phyloP scores from a whole-genome alignment of 1,284 basidiomycete species.

The Filobasidium uniguttulatum region DNA sequence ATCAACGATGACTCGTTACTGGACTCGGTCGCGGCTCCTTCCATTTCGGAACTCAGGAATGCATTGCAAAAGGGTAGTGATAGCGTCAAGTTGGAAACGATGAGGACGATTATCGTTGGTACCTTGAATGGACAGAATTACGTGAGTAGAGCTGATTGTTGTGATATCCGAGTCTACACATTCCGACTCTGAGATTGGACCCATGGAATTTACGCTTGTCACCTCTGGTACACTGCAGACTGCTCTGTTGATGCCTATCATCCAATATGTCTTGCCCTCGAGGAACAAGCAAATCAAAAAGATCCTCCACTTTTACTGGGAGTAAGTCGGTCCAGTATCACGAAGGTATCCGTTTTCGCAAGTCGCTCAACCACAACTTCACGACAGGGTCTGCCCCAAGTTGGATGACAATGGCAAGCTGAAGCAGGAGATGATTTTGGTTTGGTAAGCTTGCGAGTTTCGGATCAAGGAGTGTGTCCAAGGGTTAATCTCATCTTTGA shows the following conservation, averaged over 20 bases:
- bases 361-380: neutral
- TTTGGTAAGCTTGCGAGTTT: slow-evolving; percentile 54
- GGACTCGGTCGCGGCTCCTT: slow-evolving; percentile 44
- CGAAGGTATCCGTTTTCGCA: neutral
- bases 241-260: slow-evolving; percentile 88
- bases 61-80: slow-evolving; percentile 83
- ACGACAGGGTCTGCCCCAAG: slow-evolving; percentile 69
- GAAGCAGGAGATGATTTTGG: slow-evolving; percentile 99
- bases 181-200: neutral
- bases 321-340: slow-evolving; percentile 37
- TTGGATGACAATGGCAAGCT: slow-evolving; percentile 93
- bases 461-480: slow-evolving; percentile 3
- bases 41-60: slow-evolving; percentile 67
- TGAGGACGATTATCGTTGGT: slow-evolving; percentile 86
- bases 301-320: slow-evolving; percentile 98
- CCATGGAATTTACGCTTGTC: too few species aligned
- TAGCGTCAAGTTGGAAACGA: slow-evolving; percentile 92
- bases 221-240: slow-evolving; percentile 45
- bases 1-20: slow-evolving; percentile 51
- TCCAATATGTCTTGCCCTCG: slow-evolving; percentile 92
- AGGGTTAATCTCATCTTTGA: slow-evolving; percentile 17
- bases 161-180: neutral
- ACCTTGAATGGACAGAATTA: slow-evolving; percentile 87
- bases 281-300: slow-evolving; percentile 97
- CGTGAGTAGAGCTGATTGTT: slow-evolving; percentile 27